Conservation (phyloP, 192 early-diverging fungal species). For the Gigaspora rosea region DNA sequence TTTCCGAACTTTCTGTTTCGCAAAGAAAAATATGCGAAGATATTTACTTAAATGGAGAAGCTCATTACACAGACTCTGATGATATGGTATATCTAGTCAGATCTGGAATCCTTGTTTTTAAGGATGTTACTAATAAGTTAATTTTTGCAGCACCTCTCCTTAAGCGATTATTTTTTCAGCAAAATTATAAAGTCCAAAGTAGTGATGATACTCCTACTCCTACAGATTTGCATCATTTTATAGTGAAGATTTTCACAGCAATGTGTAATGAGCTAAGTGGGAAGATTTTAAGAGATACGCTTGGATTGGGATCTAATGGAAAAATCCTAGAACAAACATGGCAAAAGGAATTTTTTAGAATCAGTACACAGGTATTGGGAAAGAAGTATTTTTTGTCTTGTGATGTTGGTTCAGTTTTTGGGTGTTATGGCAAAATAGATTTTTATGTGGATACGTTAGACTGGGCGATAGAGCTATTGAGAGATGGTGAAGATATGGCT, state of each 20-base stretch:
- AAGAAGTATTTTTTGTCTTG: slow-evolving; percentile 9
- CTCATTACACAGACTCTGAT: background rate
- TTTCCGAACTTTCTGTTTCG: background rate
- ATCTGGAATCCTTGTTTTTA: slow-evolving; percentile 8
- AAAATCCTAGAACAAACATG: background rate
- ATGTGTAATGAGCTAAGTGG: slow-evolving; percentile 4
- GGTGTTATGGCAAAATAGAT: slow-evolving; percentile 32
- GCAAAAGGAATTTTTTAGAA: slow-evolving; percentile 2
- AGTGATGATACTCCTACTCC: background rate
- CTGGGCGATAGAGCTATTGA: slow-evolving; percentile 42
- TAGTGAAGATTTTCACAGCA: slow-evolving; percentile 12
- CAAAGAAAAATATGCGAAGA: background rate
- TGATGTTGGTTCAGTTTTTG: slow-evolving; percentile 43
- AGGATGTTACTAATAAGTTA: background rate
- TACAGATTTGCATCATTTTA: slow-evolving; percentile 12
- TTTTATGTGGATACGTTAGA: slow-evolving; percentile 34
- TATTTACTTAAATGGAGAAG: slow-evolving; percentile 1
- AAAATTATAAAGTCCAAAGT: background rate
- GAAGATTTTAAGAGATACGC: slow-evolving; percentile 1
- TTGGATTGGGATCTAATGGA: background rate
- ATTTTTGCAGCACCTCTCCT: slow-evolving; percentile 18
- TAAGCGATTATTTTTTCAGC: slow-evolving; percentile 15
- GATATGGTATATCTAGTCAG: background rate
- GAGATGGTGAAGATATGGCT: slow-evolving; percentile 34
- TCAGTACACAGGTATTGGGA: background rate